Percentiles rank a stretch among this genome's conserved stretches.
phyloP scores from a whole-genome alignment of 805 yeast species.

The Starmerella bombicola region DNA sequence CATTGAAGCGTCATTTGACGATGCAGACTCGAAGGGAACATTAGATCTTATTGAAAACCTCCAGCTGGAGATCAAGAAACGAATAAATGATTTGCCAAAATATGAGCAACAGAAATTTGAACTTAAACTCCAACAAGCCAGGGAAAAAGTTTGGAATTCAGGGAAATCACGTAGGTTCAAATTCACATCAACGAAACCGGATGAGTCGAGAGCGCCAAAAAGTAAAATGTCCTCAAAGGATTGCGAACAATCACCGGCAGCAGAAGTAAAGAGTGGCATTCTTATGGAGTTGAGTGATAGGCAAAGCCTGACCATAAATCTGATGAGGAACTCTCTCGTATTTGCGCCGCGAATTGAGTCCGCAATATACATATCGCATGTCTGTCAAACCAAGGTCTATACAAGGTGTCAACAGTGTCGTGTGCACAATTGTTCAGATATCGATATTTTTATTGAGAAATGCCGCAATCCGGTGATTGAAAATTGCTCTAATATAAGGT shows the following conservation, averaged over 20 bases:
- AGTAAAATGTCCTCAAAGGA: too few species aligned
- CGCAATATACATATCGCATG: conserved; percentile 19
- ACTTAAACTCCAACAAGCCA: not conserved
- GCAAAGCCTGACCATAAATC: too few species aligned
- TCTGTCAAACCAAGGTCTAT: conserved; percentile 15
- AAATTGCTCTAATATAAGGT: conserved; percentile 16
- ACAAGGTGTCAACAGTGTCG: conserved; percentile 25
- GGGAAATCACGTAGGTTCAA: conserved; percentile 8
- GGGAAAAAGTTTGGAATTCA: conserved; percentile 5
- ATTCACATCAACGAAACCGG: conserved; percentile 10
- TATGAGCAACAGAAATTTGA: conserved; percentile 11
- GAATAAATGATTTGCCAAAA: not conserved
- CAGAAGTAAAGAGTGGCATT: too few species aligned
- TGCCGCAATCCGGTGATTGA: conserved; percentile 26
- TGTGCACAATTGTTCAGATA: conserved; percentile 21
- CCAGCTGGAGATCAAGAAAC: conserved; percentile 1
- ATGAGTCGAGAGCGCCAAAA: too few species aligned
- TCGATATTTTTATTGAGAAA: conserved; percentile 19
- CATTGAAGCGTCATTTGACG: not conserved
- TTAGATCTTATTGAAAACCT: conserved; percentile 1
- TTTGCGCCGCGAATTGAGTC: conserved; percentile 18
- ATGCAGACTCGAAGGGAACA: not conserved
- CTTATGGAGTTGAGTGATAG: too few species aligned
- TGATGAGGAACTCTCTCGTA: conserved; percentile 18
- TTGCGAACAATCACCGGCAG: too few species aligned